These are phyloP conservation scores for Schrenkiella parvula DNA, from an alignment of 345 rosid genomes.

Conservation along the genomic window DNA sequence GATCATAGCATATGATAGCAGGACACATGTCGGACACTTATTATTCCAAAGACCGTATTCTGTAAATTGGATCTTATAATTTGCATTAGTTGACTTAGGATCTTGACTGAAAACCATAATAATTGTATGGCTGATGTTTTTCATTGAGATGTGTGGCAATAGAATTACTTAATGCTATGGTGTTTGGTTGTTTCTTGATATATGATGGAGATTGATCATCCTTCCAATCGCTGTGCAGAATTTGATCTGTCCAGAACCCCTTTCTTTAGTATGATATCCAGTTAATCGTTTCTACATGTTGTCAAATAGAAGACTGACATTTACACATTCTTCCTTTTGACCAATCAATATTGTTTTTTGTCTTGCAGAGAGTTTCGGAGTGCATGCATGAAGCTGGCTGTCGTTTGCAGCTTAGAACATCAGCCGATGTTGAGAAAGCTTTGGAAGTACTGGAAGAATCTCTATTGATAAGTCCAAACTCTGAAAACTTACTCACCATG, in stretches of 20 bases:
- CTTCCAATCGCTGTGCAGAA: not conserved
- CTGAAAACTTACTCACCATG: conserved; percentile 79
- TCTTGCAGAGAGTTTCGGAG: conserved; percentile 72
- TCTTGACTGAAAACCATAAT: conserved; percentile 10
- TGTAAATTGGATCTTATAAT: not conserved
- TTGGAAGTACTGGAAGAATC: conserved; percentile 69
- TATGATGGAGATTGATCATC: conserved; percentile 12
- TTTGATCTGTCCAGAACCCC: not conserved
- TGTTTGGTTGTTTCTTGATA: conserved; percentile 4
- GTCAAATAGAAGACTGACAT: not conserved
- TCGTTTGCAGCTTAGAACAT: conserved; percentile 47
- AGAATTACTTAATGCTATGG: not conserved
- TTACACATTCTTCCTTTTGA: not conserved
- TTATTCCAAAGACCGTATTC: not conserved
- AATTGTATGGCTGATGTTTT: not conserved
- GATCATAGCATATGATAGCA: conserved; percentile 8
- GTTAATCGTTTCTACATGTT: not conserved
- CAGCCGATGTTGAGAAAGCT: conserved; percentile 51
- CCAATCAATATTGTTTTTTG: not conserved
- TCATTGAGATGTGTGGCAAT: not conserved
- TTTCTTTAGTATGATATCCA: not conserved
- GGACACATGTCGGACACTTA: not conserved
- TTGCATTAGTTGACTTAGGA: not conserved
- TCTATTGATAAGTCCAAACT: conserved; percentile 51
- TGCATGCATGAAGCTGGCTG: conserved; percentile 51